These are phyloP conservation scores for Tetrapisispora arboricola DNA, from an alignment of 805 yeast species.

Conservation along the genomic window DNA sequence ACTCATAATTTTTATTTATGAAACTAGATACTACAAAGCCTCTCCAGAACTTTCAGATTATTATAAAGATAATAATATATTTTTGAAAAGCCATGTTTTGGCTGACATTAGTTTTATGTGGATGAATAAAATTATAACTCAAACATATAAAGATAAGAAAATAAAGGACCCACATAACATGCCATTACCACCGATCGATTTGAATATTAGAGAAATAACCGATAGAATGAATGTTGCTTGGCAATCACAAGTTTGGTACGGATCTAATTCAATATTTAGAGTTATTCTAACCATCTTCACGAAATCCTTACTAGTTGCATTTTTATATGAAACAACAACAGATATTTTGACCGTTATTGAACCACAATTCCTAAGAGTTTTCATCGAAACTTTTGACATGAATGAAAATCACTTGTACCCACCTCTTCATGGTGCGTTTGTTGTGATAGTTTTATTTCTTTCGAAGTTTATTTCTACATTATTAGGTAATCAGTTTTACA, in stretches of 20 bases:
- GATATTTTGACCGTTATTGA: constrained; percentile 36
- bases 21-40: constrained; percentile 32
- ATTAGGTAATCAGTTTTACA: constrained; percentile 58
- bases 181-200: constrained; percentile 33
- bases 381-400: constrained; percentile 38
- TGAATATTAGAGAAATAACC: constrained; percentile 29
- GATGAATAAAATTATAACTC: constrained; percentile 37
- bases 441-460: constrained; percentile 54
- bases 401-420: constrained; percentile 31
- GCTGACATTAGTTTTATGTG: constrained; percentile 36
- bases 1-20: constrained; percentile 30
- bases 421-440: constrained; percentile 47
- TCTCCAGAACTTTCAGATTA: constrained; percentile 29
- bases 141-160: constrained; percentile 32
- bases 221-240: constrained; percentile 28
- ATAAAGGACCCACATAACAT: constrained; percentile 33
- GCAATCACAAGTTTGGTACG: constrained; percentile 27
- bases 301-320: constrained; percentile 27
- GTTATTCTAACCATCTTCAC: constrained; percentile 35
- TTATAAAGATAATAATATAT: constrained; percentile 27
- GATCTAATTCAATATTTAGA: constrained; percentile 23
- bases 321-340: constrained; percentile 31
- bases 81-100: constrained; percentile 22
- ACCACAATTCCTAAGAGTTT: constrained; percentile 45
- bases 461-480: constrained; percentile 52